These are phyloP conservation scores for Starmerella floricola DNA, from an alignment of 805 yeast genomes.

Conservation along the genomic window DNA sequence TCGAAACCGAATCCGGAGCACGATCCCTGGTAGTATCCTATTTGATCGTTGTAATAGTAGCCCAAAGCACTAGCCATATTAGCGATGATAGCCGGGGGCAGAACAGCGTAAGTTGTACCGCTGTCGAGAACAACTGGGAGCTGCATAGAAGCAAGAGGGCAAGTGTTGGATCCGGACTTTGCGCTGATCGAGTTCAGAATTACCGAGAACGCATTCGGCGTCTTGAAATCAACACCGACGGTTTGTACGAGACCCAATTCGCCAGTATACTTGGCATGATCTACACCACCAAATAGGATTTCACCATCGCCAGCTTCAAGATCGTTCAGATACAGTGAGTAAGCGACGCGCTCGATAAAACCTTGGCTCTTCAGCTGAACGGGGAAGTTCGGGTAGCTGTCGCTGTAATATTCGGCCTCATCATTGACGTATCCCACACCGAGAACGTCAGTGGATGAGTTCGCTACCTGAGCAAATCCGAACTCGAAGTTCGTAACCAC, in stretches of 20 bases:
- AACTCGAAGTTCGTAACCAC: slow-evolving; percentile 40
- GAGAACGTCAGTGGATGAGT: slow-evolving; percentile 53
- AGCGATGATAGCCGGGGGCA: slow-evolving; percentile 31
- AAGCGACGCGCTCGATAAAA: slow-evolving; percentile 32
- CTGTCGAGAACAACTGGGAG: slow-evolving; percentile 45
- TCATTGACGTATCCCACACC: slow-evolving; percentile 28
- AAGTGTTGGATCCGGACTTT: not conserved
- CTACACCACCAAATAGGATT: slow-evolving; percentile 52
- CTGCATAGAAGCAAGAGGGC: slow-evolving; percentile 8
- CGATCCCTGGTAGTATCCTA: slow-evolving; percentile 27
- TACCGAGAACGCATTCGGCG: slow-evolving; percentile 13
- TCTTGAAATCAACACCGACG: too few relatives aligned
- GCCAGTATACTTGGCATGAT: slow-evolving; percentile 48
- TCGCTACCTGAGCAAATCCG: slow-evolving; percentile 57
- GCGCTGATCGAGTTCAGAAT: slow-evolving; percentile 13
- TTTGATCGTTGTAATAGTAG: slow-evolving; percentile 30
- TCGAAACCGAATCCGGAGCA: slow-evolving; percentile 28
- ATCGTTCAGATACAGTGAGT: slow-evolving; percentile 37
- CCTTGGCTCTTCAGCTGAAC: slow-evolving; percentile 31
- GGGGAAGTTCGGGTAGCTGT: slow-evolving; percentile 27
- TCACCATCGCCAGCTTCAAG: slow-evolving; percentile 21
- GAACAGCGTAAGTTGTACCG: slow-evolving; percentile 41
- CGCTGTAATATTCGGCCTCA: slow-evolving; percentile 20
- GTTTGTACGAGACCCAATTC: slow-evolving; percentile 21
- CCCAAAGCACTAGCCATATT: slow-evolving; percentile 27